Evolutionary conservation across 1,284 basidiomycete genomes (phyloP), one percentile per base, ranked within the genome.

Genomic region (Coriolopsis trogii): DNA sequence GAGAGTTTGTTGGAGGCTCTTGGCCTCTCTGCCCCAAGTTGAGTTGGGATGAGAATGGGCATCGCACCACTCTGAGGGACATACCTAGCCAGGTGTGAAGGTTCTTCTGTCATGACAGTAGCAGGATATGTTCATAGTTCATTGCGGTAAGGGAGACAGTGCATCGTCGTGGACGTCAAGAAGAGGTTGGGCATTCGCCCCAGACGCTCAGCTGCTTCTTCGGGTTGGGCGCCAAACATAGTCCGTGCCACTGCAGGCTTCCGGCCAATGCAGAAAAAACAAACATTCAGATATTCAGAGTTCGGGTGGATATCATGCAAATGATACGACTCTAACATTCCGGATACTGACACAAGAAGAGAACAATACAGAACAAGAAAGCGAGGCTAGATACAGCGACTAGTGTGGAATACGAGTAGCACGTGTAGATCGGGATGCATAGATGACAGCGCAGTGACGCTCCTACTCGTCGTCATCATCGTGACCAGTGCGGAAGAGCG

Each of bases 401-500:
- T 12, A 39, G 48, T 39, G 41, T 18, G 24, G 43, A 38, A 46
- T 24, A 39, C 47, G 31, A 41, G 20, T 39, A 30, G 10, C 23
- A 31, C 15, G 13, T 12, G 23, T 38, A 34, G 26, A 51, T 42
- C 25, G 20, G 31, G 37, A 39, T 38, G 25, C 31, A 23, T 15
- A 34, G 10, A 26, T 12, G 18, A 31, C 15, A 18, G 4, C 9
- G 7, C 31, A 13, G 41, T 18, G 29, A 18, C 6, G 21, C 23
- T 36, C 13, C 23, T 36, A 52, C 20, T 56, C 53, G 6, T 60
- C 80, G 18, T 85, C 83, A 24, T 85, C 80, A 44, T 81, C 75
- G 12, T 72, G 71, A 7, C 74, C 75, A 41, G 81, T 80, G 46
- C 77, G 75, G 78, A 93, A 93, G 28, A 93, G 73, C 0, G 83